Base-by-base conservation (phyloP, 768 basidiomycete species). In the Russula virescens region DNA sequence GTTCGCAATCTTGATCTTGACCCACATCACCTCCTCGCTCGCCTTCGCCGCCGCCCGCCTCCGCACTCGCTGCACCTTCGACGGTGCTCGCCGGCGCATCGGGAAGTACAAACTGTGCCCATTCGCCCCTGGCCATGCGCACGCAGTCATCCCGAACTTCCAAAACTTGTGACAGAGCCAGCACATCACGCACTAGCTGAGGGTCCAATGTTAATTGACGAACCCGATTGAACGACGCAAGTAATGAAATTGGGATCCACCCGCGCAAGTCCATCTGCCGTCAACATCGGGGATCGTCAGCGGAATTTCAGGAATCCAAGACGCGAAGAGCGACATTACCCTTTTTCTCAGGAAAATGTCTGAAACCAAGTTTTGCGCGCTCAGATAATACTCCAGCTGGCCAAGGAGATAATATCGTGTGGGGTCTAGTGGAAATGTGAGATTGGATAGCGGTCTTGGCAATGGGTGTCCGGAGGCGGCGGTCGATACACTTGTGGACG, bases 371-470 rank as follows among this genome's bases (percentile, higher is more conserved):
- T 96, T 97, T 71, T 97, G 87, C 60, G 87, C 79, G 68, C 92
- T 91, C 68, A 98, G 79, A 76, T 96, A 98, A 73, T 93, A 97
- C 74, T 96, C 95, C 55, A 96, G 75, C 73, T 96, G 89, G 1
- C 84, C 87, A 48, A 96, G 80, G 28, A 96, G 77, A 71, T 82
- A 85, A 69, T 80, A 87, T 53, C 85, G 73, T 54, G 81, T 84
- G 25, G 82, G 74, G 69, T 94, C 91, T 14, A 90, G 71, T 2
- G 84, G 79, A 75, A 83, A 86, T 5, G 79, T 68, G 16, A 84
- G 55, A 18, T 71, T 70, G 2, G 81, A 74, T 49, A 78, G 58
- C 5, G 85, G 81, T 21, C 77, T 71, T 2, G 83, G 82, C 19
- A 84, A 70, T 11, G 75, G 73, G 38, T 70, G 40, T 73, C 77